Evolutionary conservation across 179 eudicot genomes (phyloP).

Genomic region (Drosera spatulata): DNA sequence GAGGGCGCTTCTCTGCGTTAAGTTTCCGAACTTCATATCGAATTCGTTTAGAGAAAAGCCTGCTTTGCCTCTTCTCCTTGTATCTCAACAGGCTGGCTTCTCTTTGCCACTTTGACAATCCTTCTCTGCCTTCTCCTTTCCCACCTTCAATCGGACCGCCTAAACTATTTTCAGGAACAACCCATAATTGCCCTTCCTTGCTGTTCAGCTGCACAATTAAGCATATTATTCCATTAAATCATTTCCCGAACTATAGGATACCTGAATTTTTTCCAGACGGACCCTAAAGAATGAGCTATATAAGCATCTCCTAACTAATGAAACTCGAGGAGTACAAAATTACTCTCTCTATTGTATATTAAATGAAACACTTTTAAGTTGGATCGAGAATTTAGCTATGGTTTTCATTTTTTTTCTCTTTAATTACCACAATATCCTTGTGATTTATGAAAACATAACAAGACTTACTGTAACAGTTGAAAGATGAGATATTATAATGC

Average conservation of each 20-base stretch:
- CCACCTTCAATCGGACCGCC: constrained; percentile 4
- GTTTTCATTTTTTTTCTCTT: too few species aligned
- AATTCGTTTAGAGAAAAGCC: constrained; percentile 48
- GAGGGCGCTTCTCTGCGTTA: constrained; percentile 66
- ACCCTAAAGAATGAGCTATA: too few species aligned
- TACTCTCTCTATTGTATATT: too few species aligned
- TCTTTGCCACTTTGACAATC: constrained; percentile 21
- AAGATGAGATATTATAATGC: too few species aligned
- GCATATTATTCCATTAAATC: not conserved
- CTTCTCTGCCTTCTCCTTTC: constrained; percentile 11
- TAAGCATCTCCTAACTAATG: too few species aligned
- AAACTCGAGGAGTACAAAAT: too few species aligned
- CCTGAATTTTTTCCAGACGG: too few species aligned
- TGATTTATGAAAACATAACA: too few species aligned
- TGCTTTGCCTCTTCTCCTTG: constrained; percentile 56
- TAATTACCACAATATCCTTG: too few species aligned
- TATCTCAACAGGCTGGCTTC: constrained; percentile 64
- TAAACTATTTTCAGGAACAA: constrained; percentile 32
- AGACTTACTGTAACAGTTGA: too few species aligned
- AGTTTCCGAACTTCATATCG: constrained; percentile 60
- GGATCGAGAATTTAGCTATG: too few species aligned
- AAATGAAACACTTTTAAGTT: too few species aligned
- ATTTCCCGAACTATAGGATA: not conserved
- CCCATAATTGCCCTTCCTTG: constrained; percentile 32
- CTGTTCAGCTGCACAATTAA: not conserved